Conservation (phyloP, 208 protist species). For the Acanthamoeba royreba region DNA sequence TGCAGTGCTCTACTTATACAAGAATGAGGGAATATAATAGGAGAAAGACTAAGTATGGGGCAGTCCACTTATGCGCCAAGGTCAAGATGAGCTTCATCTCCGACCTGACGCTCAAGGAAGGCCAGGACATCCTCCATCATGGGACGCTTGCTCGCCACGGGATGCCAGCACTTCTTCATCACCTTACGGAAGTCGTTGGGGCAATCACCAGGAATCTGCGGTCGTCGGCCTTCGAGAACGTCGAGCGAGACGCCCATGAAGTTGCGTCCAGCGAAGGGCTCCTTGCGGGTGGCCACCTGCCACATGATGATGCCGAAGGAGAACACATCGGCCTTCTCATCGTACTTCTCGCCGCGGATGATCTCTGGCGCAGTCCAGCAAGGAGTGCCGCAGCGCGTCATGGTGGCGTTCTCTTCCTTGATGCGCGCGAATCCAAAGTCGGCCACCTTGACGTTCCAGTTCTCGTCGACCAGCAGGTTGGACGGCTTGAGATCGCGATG, state of each 20-base stretch:
- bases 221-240: background rate
- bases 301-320: conserved; percentile 37
- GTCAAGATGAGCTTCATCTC: too few species aligned
- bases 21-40: too few species aligned
- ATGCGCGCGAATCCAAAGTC: conserved; percentile 66
- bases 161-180: too few species aligned
- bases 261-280: background rate
- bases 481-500: conserved; percentile 73
- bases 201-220: background rate
- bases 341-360: conserved; percentile 54
- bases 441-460: conserved; percentile 68
- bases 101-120: too few species aligned
- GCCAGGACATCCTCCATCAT: too few species aligned
- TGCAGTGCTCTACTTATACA: too few species aligned
- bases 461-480: conserved; percentile 66
- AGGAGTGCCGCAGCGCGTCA: conserved; percentile 71
- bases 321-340: conserved; percentile 66
- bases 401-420: conserved; percentile 33
- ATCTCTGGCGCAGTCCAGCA: conserved; percentile 67
- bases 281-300: background rate
- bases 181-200: too few species aligned
- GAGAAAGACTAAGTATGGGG: too few species aligned
- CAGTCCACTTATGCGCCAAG: too few species aligned
- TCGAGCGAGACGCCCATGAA: background rate
- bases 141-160: too few species aligned